These are phyloP conservation scores for Krasilnikovozyma curviuscula DNA, from an alignment of 768 basidiomycete species.

Conservation along the genomic window DNA sequence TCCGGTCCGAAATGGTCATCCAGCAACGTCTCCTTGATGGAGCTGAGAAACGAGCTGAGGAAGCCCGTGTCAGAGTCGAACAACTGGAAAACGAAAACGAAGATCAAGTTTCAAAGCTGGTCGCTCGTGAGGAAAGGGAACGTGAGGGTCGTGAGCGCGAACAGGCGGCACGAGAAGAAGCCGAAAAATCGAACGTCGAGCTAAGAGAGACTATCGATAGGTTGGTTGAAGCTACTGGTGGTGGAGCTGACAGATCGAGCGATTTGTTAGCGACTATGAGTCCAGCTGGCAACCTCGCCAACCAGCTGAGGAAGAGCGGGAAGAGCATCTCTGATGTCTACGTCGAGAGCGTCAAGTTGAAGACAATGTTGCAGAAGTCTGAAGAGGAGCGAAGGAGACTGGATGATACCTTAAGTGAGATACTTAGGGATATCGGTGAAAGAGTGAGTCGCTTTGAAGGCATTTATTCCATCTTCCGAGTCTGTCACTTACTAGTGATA, in stretches of 20 bases:
- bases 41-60: conserved; percentile 73
- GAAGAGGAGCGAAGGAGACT: conserved; percentile 66
- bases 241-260: conserved; percentile 31
- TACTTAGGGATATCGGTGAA: conserved; percentile 80
- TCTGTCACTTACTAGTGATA: background rate
- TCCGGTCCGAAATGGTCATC: conserved; percentile 53
- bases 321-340: conserved; percentile 91
- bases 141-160: conserved; percentile 57
- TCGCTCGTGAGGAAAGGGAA: background rate
- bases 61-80: conserved; percentile 63
- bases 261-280: conserved; percentile 35
- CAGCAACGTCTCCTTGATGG: conserved; percentile 56
- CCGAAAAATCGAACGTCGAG: conserved; percentile 16
- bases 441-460: conserved; percentile 35
- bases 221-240: conserved; percentile 9
- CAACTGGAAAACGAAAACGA: conserved; percentile 68
- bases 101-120: conserved; percentile 43
- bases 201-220: conserved; percentile 17
- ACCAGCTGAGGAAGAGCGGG: conserved; percentile 49
- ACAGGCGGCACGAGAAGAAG: conserved; percentile 44
- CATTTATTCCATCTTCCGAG: background rate
- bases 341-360: conserved; percentile 65
- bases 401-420: conserved; percentile 55
- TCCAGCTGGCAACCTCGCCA: conserved; percentile 39
- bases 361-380: conserved; percentile 61